Conservation (phyloP, 1,284 basidiomycete genomes). For the Cryptococcus floricola region DNA sequence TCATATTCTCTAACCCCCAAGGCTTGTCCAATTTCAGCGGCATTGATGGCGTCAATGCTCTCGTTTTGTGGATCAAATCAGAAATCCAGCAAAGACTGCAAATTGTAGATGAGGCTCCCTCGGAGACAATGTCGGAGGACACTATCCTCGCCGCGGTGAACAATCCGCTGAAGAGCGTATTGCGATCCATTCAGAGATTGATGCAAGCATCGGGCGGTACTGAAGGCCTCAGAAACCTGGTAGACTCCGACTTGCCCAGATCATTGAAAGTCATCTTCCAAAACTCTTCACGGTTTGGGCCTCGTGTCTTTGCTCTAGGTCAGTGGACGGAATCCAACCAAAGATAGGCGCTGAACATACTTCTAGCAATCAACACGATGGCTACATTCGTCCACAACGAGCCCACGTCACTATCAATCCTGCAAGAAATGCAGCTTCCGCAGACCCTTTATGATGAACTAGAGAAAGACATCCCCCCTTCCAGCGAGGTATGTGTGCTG, state of each 20-base stretch:
- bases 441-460: slow-evolving; percentile 83
- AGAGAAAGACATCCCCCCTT: slow-evolving; percentile 77
- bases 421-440: slow-evolving; percentile 89
- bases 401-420: slow-evolving; percentile 84
- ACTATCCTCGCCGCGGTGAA: slow-evolving; percentile 27
- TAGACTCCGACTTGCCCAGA: slow-evolving; percentile 82
- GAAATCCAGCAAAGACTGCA: slow-evolving; percentile 20
- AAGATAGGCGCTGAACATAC: slow-evolving; percentile 3
- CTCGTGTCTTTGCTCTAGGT: slow-evolving; percentile 80
- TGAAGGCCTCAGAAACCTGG: slow-evolving; percentile 89
- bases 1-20: slow-evolving; percentile 70
- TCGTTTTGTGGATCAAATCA: slow-evolving; percentile 74
- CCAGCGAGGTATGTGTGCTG: slow-evolving; percentile 66
- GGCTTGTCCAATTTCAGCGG: slow-evolving; percentile 84
- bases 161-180: slow-evolving; percentile 70
- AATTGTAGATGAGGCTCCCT: neutral
- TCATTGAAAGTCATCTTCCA: slow-evolving; percentile 87
- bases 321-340: slow-evolving; percentile 18
- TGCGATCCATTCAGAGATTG: slow-evolving; percentile 91
- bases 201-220: slow-evolving; percentile 92
- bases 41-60: slow-evolving; percentile 74
- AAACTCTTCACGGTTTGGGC: slow-evolving; percentile 76
- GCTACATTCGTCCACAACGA: slow-evolving; percentile 98
- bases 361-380: slow-evolving; percentile 88
- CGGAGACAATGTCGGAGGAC: slow-evolving; percentile 19